Evolutionary conservation across 805 yeast genomes (phyloP), one percentile per base, ranked within the genome.

Genomic region (Candida arabinofermentans): DNA sequence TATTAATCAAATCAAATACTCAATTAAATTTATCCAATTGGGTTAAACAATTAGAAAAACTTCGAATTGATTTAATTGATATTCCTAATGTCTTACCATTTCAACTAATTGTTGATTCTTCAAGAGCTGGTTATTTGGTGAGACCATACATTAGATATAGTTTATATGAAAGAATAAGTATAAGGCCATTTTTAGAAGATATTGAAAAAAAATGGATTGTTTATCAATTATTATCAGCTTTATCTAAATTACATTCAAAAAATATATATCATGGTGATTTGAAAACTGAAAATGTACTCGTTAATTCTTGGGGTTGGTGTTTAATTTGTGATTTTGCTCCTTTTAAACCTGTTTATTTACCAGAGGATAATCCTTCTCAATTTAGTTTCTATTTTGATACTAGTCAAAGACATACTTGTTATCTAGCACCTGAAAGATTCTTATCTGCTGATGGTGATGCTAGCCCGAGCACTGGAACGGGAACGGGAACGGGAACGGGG

Each of bases 341-440:
- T 1, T 77, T 83, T 57, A 93, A 93, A 62, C 99, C 99, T 0
- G 79, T 79, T 0, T 79, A 73, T 51, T 64, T 93, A 24, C 97
- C 98, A 0, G 96, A 86, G 49, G 93, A 89, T 51, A 91, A 93
- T 55, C 97, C 98, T 0, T 85, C 90, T 10, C 91, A 85, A 47
- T 93, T 86, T 54, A 80, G 93, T 1, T 93, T 91, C 57, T 93
- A 83, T 62, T 93, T 90, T 58, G 98, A 93, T 64, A 86, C 91
- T 3, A 85, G 95, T 2, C 86, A 79, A 57, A 71, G 97, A 49
- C 72, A 96, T 53, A 75, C 79, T 2, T 93, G 99, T 62, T 91
- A 91, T 61, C 62, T 93, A 33, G 98, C 99, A 0, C 99, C 99
- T 0, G 99, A 93, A 59, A 68, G 99, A 49, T 91, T 93, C 54